Evolutionary conservation across 2,329 filamentous ascomycete species (phyloP), one percentile per base, ranked within the genome.

Genomic region (Ophiocordyceps camponoti-floridani): DNA sequence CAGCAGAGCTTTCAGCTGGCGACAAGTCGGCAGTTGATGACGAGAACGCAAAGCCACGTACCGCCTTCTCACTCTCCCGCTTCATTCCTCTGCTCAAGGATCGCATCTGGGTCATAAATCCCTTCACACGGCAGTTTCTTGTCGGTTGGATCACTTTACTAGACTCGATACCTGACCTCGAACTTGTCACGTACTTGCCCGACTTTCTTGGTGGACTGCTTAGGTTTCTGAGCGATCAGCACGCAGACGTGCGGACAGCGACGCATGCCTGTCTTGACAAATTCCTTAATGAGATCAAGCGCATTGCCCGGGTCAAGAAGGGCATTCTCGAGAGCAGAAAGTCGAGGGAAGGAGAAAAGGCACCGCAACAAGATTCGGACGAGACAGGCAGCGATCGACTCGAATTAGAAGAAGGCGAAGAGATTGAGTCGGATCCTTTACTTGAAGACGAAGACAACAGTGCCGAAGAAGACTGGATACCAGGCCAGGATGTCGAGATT

Each of bases 1-100:
- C 74, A 11, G 52, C 64, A 0, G 63, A 62, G 2, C 61, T 61
- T 44, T 56, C 61, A 1, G 65, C 65, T 14, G 63, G 72, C 41
- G 72, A 75, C 41, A 63, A 64, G 45, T 44, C 49, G 9, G 67
- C 68, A 26, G 60, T 67, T 8, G 61, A 67, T 10, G 67, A 69
- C 16, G 62, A 66, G 9, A 61, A 64, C 23, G 50, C 63, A 10
- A 67, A 69, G 18, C 65, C 82, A 0, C 84, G 84, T 0, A 94
- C 84, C 1, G 91, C 91, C 14, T 98, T 98, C 61, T 96, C 88
- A 5, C 74, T 98, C 18, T 76, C 80, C 18, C 78, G 78, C 23
- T 98, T 98, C 60, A 91, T 98, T 43, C 91, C 93, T 1, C 70
- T 98, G 13, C 73, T 98, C 18, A 86, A 93, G 60, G 89, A 98